Conservation (phyloP, 306 rosid genomes). For the Pterocarpus macrocarpus region DNA sequence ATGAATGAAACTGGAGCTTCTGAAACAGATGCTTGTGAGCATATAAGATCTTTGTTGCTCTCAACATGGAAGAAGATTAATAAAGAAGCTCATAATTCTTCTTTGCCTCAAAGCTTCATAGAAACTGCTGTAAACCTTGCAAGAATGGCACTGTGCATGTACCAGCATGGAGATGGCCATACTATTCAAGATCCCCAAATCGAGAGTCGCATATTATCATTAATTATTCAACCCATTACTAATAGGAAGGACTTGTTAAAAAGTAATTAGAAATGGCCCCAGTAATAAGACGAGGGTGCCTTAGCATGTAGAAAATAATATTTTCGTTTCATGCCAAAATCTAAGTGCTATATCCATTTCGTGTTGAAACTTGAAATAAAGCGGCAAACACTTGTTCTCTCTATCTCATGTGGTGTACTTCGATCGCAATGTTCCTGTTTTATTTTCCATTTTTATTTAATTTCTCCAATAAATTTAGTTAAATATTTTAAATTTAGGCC, state of each 20-base stretch:
- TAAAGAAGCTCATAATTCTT: not conserved
- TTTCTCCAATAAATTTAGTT: too few species aligned
- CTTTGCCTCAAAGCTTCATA: not conserved
- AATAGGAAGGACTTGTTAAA: not conserved
- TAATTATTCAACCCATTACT: not conserved
- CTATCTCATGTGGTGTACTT: too few species aligned
- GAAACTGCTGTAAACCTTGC: not conserved
- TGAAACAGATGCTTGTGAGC: conserved; percentile 31
- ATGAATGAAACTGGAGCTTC: conserved; percentile 44
- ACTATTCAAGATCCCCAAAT: not conserved
- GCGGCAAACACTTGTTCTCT: too few species aligned
- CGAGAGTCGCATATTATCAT: not conserved
- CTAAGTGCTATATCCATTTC: not conserved
- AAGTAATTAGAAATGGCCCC: not conserved
- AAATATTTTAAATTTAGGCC: too few species aligned
- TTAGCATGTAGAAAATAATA: too few species aligned
- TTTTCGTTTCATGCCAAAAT: not conserved
- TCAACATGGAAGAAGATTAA: conserved; percentile 45
- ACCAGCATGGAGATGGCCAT: conserved; percentile 15
- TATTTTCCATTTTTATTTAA: too few species aligned
- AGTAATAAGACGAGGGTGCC: too few species aligned
- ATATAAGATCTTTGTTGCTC: not conserved
- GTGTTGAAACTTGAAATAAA: too few species aligned
- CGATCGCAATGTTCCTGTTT: too few species aligned
- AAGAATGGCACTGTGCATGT: conserved; percentile 35